A percentile compares a stretch with the other conserved stretches of the same genome.
phyloP scores from a whole-genome alignment of 768 basidiomycete genomes.

The Krasilnikovozyma curviuscula region DNA sequence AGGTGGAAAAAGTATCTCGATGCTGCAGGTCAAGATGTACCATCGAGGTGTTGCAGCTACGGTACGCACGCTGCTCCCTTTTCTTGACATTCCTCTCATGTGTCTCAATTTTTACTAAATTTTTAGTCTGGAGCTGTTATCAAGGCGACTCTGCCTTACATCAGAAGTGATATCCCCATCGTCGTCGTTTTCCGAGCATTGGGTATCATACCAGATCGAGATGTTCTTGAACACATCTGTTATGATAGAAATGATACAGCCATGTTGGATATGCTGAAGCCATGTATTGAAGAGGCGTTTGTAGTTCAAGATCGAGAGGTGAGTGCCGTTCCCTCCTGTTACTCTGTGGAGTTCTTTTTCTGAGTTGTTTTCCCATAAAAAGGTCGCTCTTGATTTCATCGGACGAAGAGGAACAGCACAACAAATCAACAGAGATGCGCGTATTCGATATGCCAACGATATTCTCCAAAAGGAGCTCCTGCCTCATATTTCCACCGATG shows the following conservation, averaged over 20 bases:
- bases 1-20: constrained; percentile 92
- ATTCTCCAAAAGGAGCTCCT: constrained; percentile 97
- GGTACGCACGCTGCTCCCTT: constrained; percentile 31
- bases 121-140: constrained; percentile 69
- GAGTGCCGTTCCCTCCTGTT: constrained; percentile 8
- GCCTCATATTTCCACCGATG: constrained; percentile 87
- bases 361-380: not conserved
- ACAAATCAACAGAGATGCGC: constrained; percentile 73
- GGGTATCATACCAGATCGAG: constrained; percentile 90
- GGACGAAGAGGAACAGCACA: constrained; percentile 93
- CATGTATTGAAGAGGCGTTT: constrained; percentile 95
- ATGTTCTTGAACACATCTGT: constrained; percentile 94
- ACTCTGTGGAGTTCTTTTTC: not conserved
- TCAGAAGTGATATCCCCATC: constrained; percentile 93
- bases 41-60: constrained; percentile 73
- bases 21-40: constrained; percentile 96
- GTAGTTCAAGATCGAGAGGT: constrained; percentile 95
- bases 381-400: constrained; percentile 82
- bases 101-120: not conserved
- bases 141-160: constrained; percentile 93
- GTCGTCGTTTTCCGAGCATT: constrained; percentile 98
- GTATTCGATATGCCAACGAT: constrained; percentile 89
- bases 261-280: constrained; percentile 94
- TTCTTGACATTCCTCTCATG: not conserved
- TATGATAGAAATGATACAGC: constrained; percentile 92